Conservation (phyloP, 192 early-diverging fungal species). For the Rhizophagus prolifer region DNA sequence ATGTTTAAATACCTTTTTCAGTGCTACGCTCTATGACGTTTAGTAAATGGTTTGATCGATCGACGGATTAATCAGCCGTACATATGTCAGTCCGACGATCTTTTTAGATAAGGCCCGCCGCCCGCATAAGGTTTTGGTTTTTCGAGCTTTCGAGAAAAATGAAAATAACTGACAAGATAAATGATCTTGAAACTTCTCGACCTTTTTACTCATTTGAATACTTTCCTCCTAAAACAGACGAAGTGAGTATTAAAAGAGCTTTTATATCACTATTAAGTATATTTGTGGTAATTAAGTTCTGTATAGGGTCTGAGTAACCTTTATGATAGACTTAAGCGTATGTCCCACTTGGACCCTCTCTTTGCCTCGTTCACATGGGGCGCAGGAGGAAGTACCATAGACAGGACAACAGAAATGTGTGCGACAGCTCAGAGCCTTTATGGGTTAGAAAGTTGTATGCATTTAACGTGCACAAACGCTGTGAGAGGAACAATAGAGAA, state of each 20-base stretch:
- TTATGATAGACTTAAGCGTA: slow-evolving; percentile 93
- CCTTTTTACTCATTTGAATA: slow-evolving; percentile 90
- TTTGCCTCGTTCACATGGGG: slow-evolving; percentile 98
- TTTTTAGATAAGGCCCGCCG: too few species aligned
- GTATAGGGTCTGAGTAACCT: slow-evolving; percentile 80
- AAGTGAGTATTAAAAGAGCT: slow-evolving; percentile 37
- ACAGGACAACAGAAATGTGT: slow-evolving; percentile 86
- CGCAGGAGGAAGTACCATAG: slow-evolving; percentile 86
- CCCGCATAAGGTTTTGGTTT: too few species aligned
- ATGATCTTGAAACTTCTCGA: slow-evolving; percentile 48
- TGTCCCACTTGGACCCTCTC: slow-evolving; percentile 83
- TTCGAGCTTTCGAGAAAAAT: slow-evolving; percentile 40
- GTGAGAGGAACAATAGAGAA: slow-evolving; percentile 77
- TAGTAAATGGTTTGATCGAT: too few species aligned
- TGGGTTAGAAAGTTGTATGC: slow-evolving; percentile 92
- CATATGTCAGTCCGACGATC: too few species aligned
- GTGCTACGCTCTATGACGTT: too few species aligned
- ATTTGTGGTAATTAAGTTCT: neutral
- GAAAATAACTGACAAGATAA: slow-evolving; percentile 72
- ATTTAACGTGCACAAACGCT: slow-evolving; percentile 99
- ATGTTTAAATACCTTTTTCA: too few species aligned
- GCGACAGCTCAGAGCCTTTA: slow-evolving; percentile 84
- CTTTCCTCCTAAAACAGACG: slow-evolving; percentile 96
- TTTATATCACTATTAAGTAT: neutral
- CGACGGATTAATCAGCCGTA: too few species aligned